Base-by-base conservation (phyloP, 352 stramenopile species). In the Phytophthora lateralis region DNA sequence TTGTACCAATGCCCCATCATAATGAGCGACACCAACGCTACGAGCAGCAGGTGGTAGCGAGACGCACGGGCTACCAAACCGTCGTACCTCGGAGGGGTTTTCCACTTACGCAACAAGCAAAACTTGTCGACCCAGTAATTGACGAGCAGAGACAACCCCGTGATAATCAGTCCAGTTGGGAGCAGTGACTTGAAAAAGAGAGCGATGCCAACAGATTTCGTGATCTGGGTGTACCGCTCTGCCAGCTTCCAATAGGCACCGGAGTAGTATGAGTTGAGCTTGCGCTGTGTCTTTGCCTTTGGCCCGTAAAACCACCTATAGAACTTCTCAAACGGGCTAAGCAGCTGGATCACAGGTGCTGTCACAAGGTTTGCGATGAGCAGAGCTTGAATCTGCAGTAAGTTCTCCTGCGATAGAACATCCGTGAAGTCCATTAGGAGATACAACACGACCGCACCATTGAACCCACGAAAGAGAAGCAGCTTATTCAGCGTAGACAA, bases 41-140 rank as follows among this genome's bases (percentile, higher is more conserved):
- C 79, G 6, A 90, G 50, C 3, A 93, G 55, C 58, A 93, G 62
- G 52, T 93, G 81, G 55, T 89, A 88, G 8, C 84, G 71, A 44
- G 81, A 89, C 38, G 78, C 67, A 11, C 73, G 66, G 6, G 84
- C 80, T n/a, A 93, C 55, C 17, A 86, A 57, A 4, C 78, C 83
- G 60, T 90, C 75, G 61, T 83, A 89, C 38, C 72, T 65, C 6
- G 82, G 84, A 9, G 70, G 81, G 8, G 75, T 81, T 60, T 85
- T 90, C 88, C 79, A 95, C 53, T 81, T 82, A 52, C 79, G 82
- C 48, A 92, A 63, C 41, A 93, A 53, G 41, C 85, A 93, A 55
- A 86, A 93, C 63, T 93, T 93, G 70, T 91, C 83, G 34, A 93
- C 80, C 82, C 82, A 91, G 66, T 90, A 93, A 53, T 89, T 91